Base-by-base conservation (phyloP, 331 rosid species). In the Cydonia oblonga region DNA sequence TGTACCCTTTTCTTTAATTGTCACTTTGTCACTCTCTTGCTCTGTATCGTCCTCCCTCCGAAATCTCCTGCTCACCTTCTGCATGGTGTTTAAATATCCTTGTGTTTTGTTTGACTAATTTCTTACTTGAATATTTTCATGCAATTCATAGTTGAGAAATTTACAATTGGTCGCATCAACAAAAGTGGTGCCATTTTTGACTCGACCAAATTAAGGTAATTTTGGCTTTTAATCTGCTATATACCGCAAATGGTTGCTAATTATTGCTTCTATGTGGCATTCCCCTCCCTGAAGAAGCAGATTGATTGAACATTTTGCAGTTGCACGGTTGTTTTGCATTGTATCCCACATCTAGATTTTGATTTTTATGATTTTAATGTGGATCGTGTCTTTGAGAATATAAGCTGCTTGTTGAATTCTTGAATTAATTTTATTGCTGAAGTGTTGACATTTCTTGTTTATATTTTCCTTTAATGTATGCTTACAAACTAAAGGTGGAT, bases 121-220 rank as follows among this genome's bases (percentile, higher is more conserved):
- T 76, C 80, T 80, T 71, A 73, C 64, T 38, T n/a, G n/a, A n/a
- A n/a, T n/a, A n/a, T n/a, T 29, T 76, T 70, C 74, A 18, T 61
- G 62, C 57, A 25, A n/a, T 80, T 79, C 32, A 56, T 91, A 93
- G 98, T 89, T 82, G 96, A 89, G 80, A 93, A 85, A 54, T 93
- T 93, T 83, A 80, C 96, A 9, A 89, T 93, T 74, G 87, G 81
- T 26, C 96, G 96, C 9, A 91, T 93, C 65, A 89, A 93, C 83
- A 93, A 91, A 86, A 86, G 97, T 70, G 98, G 98, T 49, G 97
- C 98, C 62, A 76, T 93, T 61, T 93, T 93, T 64, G 97, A 93
- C 82, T 82, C 87, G 25, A 84, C 92, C 0, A 93, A 93, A 75
- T 83, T 93, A 75, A 91, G 98, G 97, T 87, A 82, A 75, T 69